Evolutionary conservation across 2,329 filamentous ascomycete genomes (phyloP), one percentile per base, ranked within the genome.

Genomic region (Pseudovirgaria hyperparasitica): DNA sequence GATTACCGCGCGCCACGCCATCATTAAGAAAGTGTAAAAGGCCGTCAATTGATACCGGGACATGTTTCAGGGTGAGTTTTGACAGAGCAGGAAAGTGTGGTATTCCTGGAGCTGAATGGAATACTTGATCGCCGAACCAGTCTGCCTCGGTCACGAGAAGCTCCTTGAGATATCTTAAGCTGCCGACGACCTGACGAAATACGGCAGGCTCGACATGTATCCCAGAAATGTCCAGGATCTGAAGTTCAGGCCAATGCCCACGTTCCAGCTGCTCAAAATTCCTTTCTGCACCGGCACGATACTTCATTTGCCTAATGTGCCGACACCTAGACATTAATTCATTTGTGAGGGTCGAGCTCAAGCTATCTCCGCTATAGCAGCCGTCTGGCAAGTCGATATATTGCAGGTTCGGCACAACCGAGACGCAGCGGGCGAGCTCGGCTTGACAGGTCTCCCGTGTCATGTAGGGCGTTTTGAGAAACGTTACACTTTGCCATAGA

Each of bases 381-480:
- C 84, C 86, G 38, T 90, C 80, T 4, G 87, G 87, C 6, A 96
- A 67, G 54, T 96, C 87, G 39, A 93, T 77, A 51, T 90, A 94
- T 50, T 72, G 77, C 23, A 96, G 62, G 45, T 87, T 85, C 16
- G 84, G 82, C 22, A 87, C 66, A 14, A 86, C 80, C 19, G 84
- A 82, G 25, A 94, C 78, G 15, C 81, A 82, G 26, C 85, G 74
- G 7, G 87, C 86, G 25, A 94, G 69, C 36, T 87, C 81, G 28
- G 80, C 70, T 50, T 90, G 84, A 49, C 71, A 80, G 2, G 81
- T 81, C 58, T 94, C 84, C 31, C 87, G 75, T 28, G 87, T 77
- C 87, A 94, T 94, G 54, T 93, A 94, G 5, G 87, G 84, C 32
- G 84, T 75, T 61, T 93, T 92, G 44, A 96, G 64, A 42, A 77